Evolutionary conservation across 306 rosid genomes (phyloP), one percentile per base, ranked within the genome.

Genomic region (Pterocarpus macrocarpus): DNA sequence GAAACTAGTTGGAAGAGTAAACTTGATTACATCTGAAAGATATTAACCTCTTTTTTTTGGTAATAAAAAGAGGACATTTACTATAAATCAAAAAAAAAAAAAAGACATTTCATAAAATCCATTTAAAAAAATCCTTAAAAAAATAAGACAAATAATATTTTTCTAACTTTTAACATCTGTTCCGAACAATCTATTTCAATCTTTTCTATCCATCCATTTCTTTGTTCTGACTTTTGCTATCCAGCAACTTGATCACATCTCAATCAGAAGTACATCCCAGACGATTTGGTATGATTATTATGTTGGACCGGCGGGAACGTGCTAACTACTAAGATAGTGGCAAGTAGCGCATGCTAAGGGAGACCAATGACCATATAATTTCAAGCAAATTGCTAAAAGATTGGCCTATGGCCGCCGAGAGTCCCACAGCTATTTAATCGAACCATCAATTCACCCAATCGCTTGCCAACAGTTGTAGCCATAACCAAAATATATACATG

Each of bases 361-460:
- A 17, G 41, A 64, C 73, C 28, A 36, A 16, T 76, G n/a, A 50
- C 22, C 34, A 47, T 34, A 49, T 32, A 75, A 41, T 50, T 77
- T 64, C 7, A 3, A 34, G 1, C 64, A 16, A 64, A 49, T 35
- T 34, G 80, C 39, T 15, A 4, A 33, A 75, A 34, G 61, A 45
- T 1, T 45, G 6, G 4, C 35, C 70, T 8, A 59, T 61, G 53
- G 35, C 38, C 38, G 50, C 8, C 15, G 35, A 63, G 10, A 64
- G 64, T 36, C 81, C 65, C 81, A 49, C 81, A 17, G 10, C 73
- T 76, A 32, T 59, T 59, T 61, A 30, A 16, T 45, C 11, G n/a
- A 43, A 59, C 44, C 64, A 34, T 71, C 34, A 74, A 45, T 32
- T 62, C 45, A 47, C 22, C 71, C 28, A 33, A 45, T 38, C 12